These are phyloP conservation scores for Tolypocladium ophioglossoides DNA, from an alignment of 2,329 filamentous ascomycete genomes.

Conservation along the genomic window DNA sequence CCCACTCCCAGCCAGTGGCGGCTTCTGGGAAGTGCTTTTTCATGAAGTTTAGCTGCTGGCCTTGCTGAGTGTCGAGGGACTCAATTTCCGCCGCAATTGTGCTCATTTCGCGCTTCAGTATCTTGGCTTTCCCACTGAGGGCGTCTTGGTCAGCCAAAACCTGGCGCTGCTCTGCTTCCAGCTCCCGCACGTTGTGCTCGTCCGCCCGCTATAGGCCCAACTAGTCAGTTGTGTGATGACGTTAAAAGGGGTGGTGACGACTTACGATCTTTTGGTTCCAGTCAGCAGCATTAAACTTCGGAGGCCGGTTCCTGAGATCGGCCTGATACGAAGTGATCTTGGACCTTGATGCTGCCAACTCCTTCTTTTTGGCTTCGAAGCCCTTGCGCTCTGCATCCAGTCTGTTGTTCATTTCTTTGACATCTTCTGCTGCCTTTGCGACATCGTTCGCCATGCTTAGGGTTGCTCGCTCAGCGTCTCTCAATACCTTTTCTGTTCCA, in stretches of 20 bases:
- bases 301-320: constrained; percentile 48
- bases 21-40: constrained; percentile 51
- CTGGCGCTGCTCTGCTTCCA: constrained; percentile 30
- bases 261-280: constrained; percentile 67
- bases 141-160: constrained; percentile 28
- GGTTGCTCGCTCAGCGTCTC: constrained; percentile 40
- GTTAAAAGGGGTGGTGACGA: constrained; percentile 4
- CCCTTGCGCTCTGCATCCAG: constrained; percentile 41
- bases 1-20: constrained; percentile 67
- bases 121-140: constrained; percentile 28
- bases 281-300: constrained; percentile 56
- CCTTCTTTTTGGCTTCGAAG: constrained; percentile 39
- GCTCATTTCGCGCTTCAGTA: constrained; percentile 26
- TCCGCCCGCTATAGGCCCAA: constrained; percentile 40
- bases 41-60: constrained; percentile 62
- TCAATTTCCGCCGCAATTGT: constrained; percentile 38
- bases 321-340: constrained; percentile 54
- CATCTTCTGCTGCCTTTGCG: constrained; percentile 21
- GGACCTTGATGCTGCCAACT: constrained; percentile 37
- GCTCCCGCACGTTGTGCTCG: constrained; percentile 44
- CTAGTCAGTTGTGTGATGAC: constrained; percentile 11
- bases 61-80: constrained; percentile 61
- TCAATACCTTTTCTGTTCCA: constrained; percentile 42
- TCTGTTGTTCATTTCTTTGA: constrained; percentile 31
- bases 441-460: constrained; percentile 32